Evolutionary conservation across 2,329 filamentous ascomycete species (phyloP).

Genomic region (Sporothrix euskadiensis): DNA sequence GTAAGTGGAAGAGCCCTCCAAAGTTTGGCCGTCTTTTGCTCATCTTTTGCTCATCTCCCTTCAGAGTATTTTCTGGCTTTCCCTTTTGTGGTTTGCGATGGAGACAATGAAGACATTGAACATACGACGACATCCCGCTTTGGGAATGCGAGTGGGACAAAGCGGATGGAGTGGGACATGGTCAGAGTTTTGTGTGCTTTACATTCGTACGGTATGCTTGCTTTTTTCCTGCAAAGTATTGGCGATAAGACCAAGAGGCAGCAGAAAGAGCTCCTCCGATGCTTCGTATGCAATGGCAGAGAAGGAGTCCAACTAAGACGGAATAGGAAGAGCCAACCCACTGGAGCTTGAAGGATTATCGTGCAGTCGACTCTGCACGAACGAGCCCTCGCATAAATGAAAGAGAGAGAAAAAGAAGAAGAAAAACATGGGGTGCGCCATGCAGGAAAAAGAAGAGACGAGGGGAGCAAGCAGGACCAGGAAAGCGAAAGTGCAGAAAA

Average conservation of each 20-base stretch:
- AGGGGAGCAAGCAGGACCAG: neutral
- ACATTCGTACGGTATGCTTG: neutral
- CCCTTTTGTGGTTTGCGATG: neutral
- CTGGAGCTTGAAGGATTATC: neutral
- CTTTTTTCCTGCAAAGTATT: neutral
- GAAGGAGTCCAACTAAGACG: neutral
- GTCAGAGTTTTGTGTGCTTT: neutral
- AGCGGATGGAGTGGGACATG: neutral
- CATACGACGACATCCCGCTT: neutral
- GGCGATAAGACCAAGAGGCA: neutral
- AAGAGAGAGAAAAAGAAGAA: no score
- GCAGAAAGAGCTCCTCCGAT: neutral
- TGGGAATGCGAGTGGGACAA: neutral
- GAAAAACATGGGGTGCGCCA: neutral
- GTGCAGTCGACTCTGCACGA: neutral
- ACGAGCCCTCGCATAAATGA: neutral
- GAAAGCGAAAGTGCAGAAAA: neutral
- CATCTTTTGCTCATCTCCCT: neutral
- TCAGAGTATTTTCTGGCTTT: neutral
- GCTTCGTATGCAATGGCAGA: neutral
- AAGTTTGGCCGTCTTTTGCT: neutral
- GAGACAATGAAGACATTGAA: neutral
- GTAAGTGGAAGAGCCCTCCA: no score
- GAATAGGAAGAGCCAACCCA: neutral
- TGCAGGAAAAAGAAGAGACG: neutral